Conservation (phyloP, 202 grass and related monocot genomes). For the Zoysia matrella region DNA sequence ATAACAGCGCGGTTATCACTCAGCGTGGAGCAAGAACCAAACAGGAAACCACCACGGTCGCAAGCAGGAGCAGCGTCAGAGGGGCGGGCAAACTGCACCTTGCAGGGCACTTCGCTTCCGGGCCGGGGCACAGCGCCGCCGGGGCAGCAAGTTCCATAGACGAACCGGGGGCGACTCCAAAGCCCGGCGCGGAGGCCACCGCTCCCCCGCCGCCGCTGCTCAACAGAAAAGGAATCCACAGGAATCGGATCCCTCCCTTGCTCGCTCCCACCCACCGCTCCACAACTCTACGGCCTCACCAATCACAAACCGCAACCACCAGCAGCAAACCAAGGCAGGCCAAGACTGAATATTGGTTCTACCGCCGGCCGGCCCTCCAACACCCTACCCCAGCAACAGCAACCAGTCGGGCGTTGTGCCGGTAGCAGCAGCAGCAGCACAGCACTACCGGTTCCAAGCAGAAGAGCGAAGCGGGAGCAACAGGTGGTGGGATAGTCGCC, state of each 20-base stretch:
- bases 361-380: neutral
- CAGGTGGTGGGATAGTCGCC: neutral
- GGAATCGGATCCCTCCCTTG: constrained; percentile 25
- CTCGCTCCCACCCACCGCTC: too few species aligned
- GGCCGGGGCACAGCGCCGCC: constrained; percentile 13
- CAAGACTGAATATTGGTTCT: constrained; percentile 26
- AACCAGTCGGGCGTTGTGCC: neutral
- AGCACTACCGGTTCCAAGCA: neutral
- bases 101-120: constrained; percentile 21
- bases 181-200: constrained; percentile 31
- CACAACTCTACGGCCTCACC: neutral
- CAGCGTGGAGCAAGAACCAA: constrained; percentile 17
- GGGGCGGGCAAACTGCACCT: neutral
- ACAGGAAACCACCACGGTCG: neutral
- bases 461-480: neutral
- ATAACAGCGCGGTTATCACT: neutral
- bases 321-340: neutral
- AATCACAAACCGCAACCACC: neutral
- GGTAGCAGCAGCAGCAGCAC: neutral
- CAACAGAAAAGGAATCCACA: constrained; percentile 4
- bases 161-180: constrained; percentile 11
- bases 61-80: neutral
- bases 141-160: constrained; percentile 57
- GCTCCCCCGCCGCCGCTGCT: neutral
- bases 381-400: neutral